These are phyloP conservation scores for Mimosa bimucronata DNA, from an alignment of 306 rosid species.

Conservation along the genomic window DNA sequence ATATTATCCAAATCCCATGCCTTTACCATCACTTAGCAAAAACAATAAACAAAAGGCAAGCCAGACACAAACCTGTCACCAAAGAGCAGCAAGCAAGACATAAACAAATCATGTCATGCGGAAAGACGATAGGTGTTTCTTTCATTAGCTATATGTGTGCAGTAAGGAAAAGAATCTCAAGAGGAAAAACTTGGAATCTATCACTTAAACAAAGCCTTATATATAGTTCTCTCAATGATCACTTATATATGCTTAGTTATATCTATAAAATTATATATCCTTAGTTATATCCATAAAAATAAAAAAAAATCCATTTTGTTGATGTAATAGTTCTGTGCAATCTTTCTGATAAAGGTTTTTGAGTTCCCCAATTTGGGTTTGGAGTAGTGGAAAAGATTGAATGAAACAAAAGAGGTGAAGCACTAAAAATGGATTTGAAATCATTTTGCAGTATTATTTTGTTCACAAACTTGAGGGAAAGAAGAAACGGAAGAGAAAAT, in stretches of 20 bases:
- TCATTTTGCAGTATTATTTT: constrained; percentile 50
- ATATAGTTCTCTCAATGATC: constrained; percentile 7
- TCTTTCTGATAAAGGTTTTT: background rate
- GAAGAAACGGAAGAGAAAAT: constrained; percentile 55
- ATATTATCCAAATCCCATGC: too few relatives aligned
- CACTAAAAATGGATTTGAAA: constrained; percentile 46
- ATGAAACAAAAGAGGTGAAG: constrained; percentile 56
- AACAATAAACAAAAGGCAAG: too few relatives aligned
- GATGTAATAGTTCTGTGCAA: background rate
- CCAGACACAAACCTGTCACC: too few relatives aligned
- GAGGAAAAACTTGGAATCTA: background rate
- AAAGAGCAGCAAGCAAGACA: too few relatives aligned
- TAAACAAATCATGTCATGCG: too few relatives aligned
- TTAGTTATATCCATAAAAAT: constrained; percentile 16
- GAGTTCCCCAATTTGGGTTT: constrained; percentile 49
- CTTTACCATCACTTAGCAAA: too few relatives aligned
- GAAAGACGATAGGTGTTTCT: too few relatives aligned
- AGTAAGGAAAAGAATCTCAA: background rate
- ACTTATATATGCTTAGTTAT: constrained; percentile 37
- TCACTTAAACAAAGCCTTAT: background rate
- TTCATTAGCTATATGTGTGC: background rate
- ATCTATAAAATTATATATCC: too few relatives aligned
- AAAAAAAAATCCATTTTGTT: background rate
- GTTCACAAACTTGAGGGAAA: constrained; percentile 56
- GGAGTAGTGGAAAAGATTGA: constrained; percentile 42